Base-by-base conservation (phyloP, 2,329 filamentous ascomycete species). In the Penicillium hordei region DNA sequence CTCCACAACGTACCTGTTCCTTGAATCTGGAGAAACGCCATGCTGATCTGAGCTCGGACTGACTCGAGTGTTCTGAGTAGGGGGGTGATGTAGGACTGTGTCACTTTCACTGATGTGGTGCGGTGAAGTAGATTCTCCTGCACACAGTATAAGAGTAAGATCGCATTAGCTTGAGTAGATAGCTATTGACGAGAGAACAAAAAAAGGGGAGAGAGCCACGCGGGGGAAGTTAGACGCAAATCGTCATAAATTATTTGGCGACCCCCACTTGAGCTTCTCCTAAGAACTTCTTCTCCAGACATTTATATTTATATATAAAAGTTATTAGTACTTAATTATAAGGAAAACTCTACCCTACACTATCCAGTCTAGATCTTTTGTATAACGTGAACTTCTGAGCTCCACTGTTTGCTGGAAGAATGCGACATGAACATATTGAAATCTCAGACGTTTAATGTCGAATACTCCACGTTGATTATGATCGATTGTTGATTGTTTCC, bases 1-100 rank as follows among this genome's bases (percentile, higher is more conserved):
- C 21, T 27, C 19, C 27, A 23, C 10, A n/a, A 38, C 60, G 54
- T 66, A 72, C 71, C 70, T 63, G 68, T 50, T 39, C 69, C 68
- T 29, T 66, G 64, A 48, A 68, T 59, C 36, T 66, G 62, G 54
- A 53, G 60, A 42, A 59, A 61, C 34, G 64, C 62, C 70, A 72
- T 73, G n/a, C 27, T 63, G 25, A 31, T 42, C 33, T 31, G 21
- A 44, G 25, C 33, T 48, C 42, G 13, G 33, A 23, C 33, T 36
- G 40, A 46, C 13, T 46, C 49, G 23, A 45, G 9, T 38, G 17
- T 19, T 34, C 29, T 13, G 15, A 44, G 52, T 44, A 56, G 8
- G 33, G 19, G 52, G 34, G 5, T 9, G n/a, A 34, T 50, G 42
- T 25, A 15, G 51, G 23, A 39, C 9, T 46, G 42, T 13, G 36